Evolutionary conservation across 805 yeast genomes (phyloP).

Genomic region (Wickerhamiella hasegawae): DNA sequence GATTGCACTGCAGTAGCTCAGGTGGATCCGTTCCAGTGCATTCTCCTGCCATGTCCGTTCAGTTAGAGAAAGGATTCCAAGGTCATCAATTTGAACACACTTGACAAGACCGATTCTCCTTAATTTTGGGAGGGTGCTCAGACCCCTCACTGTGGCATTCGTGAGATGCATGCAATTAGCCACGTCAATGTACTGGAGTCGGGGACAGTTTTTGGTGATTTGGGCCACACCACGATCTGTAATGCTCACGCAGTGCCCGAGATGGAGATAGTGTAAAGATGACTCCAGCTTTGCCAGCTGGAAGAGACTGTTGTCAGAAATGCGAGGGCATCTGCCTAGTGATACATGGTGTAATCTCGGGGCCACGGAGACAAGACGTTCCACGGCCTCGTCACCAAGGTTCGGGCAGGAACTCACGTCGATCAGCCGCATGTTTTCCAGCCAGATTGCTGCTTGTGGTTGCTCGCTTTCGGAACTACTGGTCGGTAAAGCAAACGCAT

Average conservation of each 20-base stretch:
- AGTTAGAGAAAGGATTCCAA: conserved; percentile 50
- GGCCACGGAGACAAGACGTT: conserved; percentile 53
- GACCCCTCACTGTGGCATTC: conserved; percentile 59
- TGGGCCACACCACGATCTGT: conserved; percentile 77
- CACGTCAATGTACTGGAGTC: conserved; percentile 82
- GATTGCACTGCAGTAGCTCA: conserved; percentile 75
- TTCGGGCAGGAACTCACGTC: conserved; percentile 75
- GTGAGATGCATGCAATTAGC: conserved; percentile 90
- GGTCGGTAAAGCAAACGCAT: conserved; percentile 34
- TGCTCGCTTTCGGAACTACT: conserved; percentile 20
- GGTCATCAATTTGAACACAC: conserved; percentile 75
- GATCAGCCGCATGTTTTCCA: conserved; percentile 57
- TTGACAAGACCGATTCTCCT: conserved; percentile 88
- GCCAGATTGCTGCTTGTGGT: conserved; percentile 18
- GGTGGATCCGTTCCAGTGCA: conserved; percentile 80
- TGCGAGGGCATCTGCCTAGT: conserved; percentile 71
- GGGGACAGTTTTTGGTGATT: conserved; percentile 59
- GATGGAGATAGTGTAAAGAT: conserved; percentile 72
- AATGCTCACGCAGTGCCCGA: conserved; percentile 84
- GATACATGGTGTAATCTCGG: conserved; percentile 81
- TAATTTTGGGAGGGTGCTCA: conserved; percentile 61
- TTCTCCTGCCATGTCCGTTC: conserved; percentile 51
- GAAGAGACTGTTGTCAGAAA: conserved; percentile 66
- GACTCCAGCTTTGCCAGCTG: conserved; percentile 61
- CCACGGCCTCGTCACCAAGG: conserved; percentile 66